Evolutionary conservation across 495 filamentous ascomycete genomes (phyloP), one percentile per base, ranked within the genome.

Genomic region (Emericellopsis terricola): DNA sequence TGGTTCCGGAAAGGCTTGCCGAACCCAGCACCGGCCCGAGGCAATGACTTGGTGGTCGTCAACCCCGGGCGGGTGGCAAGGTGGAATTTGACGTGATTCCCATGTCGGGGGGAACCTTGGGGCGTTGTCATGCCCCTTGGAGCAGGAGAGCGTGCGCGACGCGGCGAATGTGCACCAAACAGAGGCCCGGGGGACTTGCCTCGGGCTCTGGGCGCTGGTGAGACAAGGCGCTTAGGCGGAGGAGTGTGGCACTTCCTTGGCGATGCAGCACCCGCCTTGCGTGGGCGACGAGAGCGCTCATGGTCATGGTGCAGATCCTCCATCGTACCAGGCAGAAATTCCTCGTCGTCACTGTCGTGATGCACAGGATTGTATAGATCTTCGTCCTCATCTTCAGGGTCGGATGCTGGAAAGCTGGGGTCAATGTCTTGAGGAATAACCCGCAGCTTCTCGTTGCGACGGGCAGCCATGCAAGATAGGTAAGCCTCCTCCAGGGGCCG

Each of bases 371-470:
- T 64, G 29, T 69, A 58, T 9, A 58, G 54, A 26, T 70, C 60
- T 16, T 79, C 71, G 28, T 62, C 61, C 20, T 69, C 72, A 20
- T 80, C 78, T 38, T 89, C 78, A 0, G 76, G 78, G 41, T 94
- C 89, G 1, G 85, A 92, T 6, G 83, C 83, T 0, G 89, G 89
- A 48, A 96, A 96, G 50, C 82, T 92, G 8, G 89, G 89, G 47
- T 97, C 89, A 39, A 97, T 94, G 43, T 97, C 91, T 43, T 96
- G 89, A 28, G 89, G 85, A 17, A 82, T 79, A 18, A 62, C 44
- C 37, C 73, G 69, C 38, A 81, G 80, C 54, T 83, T 93, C 35
- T 73, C 74, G 28, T 75, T 73, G 38, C 78, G 78, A 24, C 81
- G 71, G 32, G 81, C 73, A 45, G 89, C 81, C 37, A 89, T 62